Percentiles rank a stretch among this genome's conserved stretches.
Evolutionary conservation across 2,329 filamentous ascomycete genomes (phyloP).

Genomic region (Aspergillus sp.): DNA sequence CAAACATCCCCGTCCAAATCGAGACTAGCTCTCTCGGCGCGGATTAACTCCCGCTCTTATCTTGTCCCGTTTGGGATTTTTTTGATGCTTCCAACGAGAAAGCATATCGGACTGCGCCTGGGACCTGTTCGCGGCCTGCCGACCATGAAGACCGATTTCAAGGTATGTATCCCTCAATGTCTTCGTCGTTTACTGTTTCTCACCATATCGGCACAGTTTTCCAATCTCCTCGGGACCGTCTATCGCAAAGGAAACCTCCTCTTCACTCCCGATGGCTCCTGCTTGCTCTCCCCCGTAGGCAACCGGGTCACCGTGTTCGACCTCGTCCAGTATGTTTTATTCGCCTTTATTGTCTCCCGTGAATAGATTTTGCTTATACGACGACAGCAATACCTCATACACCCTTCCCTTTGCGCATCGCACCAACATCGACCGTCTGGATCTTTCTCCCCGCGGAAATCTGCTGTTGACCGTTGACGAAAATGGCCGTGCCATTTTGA

Average conservation of each 20-base stretch:
- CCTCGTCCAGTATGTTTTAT: conserved; percentile 71
- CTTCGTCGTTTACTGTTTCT: neutral
- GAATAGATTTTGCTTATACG: conserved; percentile 3
- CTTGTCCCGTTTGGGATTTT: conserved; percentile 21
- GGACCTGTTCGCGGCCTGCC: conserved; percentile 18
- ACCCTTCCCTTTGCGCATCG: conserved; percentile 75
- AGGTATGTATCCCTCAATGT: conserved; percentile 53
- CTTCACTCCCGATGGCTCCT: conserved; percentile 94
- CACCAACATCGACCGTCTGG: conserved; percentile 85
- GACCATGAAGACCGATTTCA: conserved; percentile 98
- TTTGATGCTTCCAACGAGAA: conserved; percentile 12
- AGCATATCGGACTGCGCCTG: conserved; percentile 20
- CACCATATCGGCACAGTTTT: conserved; percentile 63
- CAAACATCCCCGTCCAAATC: conserved; percentile 4
- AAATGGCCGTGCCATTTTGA: conserved; percentile 89
- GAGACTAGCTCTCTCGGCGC: conserved; percentile 22
- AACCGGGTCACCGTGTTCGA: conserved; percentile 96
- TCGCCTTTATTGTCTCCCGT: neutral
- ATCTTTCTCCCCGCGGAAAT: conserved; percentile 85
- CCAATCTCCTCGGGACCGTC: conserved; percentile 95
- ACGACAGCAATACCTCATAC: conserved; percentile 42
- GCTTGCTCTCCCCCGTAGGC: conserved; percentile 91
- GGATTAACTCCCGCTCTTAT: conserved; percentile 28
- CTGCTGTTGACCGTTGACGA: conserved; percentile 91
- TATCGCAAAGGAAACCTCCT: conserved; percentile 97